Percentiles rank a stretch among this genome's conserved stretches.
These are phyloP conservation scores for Pleurotus citrinopileatus DNA, from an alignment of 768 basidiomycete genomes.

Conservation along the genomic window DNA sequence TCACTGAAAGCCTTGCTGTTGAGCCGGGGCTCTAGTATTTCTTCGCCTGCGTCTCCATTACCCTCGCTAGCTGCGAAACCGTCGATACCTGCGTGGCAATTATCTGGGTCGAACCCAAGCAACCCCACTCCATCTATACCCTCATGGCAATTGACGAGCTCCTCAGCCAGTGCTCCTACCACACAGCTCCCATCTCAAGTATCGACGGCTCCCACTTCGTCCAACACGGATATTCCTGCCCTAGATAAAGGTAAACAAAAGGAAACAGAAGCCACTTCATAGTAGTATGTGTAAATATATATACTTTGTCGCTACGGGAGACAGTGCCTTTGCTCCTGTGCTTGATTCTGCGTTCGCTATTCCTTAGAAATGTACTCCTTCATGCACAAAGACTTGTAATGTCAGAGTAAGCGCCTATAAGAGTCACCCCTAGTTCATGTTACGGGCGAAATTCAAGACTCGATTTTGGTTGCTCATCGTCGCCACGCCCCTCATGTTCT, in stretches of 20 bases:
- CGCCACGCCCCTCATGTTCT: conserved; percentile 55
- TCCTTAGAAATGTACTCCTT: too few relatives aligned
- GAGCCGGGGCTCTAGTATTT: conserved; percentile 56
- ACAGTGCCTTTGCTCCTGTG: too few relatives aligned
- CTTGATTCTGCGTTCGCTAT: too few relatives aligned
- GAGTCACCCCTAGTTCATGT: neutral
- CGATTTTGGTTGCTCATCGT: neutral
- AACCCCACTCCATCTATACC: conserved; percentile 17
- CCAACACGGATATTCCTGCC: neutral
- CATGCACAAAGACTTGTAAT: too few relatives aligned
- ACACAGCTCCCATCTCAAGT: conserved; percentile 9
- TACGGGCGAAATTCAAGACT: neutral
- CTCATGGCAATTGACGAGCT: conserved; percentile 11
- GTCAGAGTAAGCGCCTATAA: conserved; percentile 6
- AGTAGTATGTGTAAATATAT: neutral
- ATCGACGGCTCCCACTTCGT: conserved; percentile 13
- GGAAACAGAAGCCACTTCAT: conserved; percentile 34
- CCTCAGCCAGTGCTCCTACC: neutral
- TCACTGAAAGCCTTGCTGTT: conserved; percentile 89
- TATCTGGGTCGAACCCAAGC: conserved; percentile 42
- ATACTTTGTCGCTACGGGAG: too few relatives aligned
- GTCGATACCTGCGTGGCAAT: conserved; percentile 90
- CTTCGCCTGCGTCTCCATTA: conserved; percentile 47
- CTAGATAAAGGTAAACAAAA: conserved; percentile 57
- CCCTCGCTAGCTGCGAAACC: conserved; percentile 52